Evolutionary conservation across 768 basidiomycete species (phyloP).

Genomic region (Tubosaeta brunneosetosa): DNA sequence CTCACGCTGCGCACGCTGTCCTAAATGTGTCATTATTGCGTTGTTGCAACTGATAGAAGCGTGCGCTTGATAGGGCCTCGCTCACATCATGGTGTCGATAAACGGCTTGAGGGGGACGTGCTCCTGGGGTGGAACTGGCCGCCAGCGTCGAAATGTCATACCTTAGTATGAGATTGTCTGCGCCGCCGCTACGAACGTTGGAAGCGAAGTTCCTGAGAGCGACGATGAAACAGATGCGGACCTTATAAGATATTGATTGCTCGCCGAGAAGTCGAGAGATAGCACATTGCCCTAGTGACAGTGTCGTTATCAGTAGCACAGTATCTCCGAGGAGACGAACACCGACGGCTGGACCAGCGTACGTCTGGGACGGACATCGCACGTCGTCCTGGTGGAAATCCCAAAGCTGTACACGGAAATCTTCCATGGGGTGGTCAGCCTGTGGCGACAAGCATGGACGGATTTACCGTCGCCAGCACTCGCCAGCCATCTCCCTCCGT

Average conservation of each 20-base stretch:
- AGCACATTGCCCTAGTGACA: slow-evolving; percentile 60
- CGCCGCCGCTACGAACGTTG: slow-evolving; percentile 45
- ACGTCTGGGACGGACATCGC: slow-evolving; percentile 36
- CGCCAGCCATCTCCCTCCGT: slow-evolving; percentile 57
- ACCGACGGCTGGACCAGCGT: slow-evolving; percentile 42
- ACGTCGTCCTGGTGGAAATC: slow-evolving; percentile 62
- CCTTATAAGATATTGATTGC: slow-evolving; percentile 62
- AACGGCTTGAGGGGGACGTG: slow-evolving; percentile 17
- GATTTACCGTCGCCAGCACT: slow-evolving; percentile 66
- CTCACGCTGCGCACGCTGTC: slow-evolving; percentile 61
- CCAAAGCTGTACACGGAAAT: slow-evolving; percentile 56
- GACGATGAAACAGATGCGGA: slow-evolving; percentile 35
- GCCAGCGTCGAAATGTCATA: slow-evolving; percentile 46
- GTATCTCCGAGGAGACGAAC: slow-evolving; percentile 26
- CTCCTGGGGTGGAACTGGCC: slow-evolving; percentile 5
- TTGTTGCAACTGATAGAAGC: slow-evolving; percentile 19
- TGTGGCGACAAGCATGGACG: slow-evolving; percentile 1
- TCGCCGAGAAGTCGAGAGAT: slow-evolving; percentile 64
- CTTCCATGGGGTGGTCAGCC: slow-evolving; percentile 31
- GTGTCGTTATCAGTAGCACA: slow-evolving; percentile 14
- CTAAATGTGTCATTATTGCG: slow-evolving; percentile 35
- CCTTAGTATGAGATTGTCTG: slow-evolving; percentile 46
- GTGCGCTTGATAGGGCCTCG: slow-evolving; percentile 1
- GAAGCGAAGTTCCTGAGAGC: slow-evolving; percentile 4
- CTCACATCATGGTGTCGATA: slow-evolving; percentile 33